Base-by-base conservation (phyloP, 495 filamentous ascomycete species). In the Aspergillus ostianus region DNA sequence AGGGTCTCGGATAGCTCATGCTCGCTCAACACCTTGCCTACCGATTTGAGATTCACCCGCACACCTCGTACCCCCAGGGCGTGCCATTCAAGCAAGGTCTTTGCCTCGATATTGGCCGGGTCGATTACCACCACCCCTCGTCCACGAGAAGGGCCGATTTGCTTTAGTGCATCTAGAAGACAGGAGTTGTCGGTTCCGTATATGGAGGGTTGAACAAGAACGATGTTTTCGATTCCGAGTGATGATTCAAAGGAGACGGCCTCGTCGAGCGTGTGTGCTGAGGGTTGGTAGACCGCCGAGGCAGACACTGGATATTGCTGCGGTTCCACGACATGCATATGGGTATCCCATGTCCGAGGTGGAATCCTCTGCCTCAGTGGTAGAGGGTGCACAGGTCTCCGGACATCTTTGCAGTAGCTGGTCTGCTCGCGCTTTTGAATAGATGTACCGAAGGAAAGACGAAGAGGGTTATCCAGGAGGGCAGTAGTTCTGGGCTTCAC, bases 111-210 rank as follows among this genome's bases (percentile, higher is more conserved):
- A 0, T 55, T 70, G 17, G 65, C 54, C n/a, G 79, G 76, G 56
- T 84, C 78, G 56, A 84, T 72, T 2, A 73, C 75, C n/a, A 82
- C 77, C 7, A 83, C 74, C 9, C 70, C 81, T 57, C 80, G 71
- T n/a, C 78, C 79, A 57, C 72, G 70, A 29, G 67, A 68, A 21
- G 77, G 74, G 6, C 76, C 77, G 44, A 80, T 49, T 51, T 63
- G 61, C 18, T 58, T 51, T 6, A 83, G 68, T 10, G 78, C 77
- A 50, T 79, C 73, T 21, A 84, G 63, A 12, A 82, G 69, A 61
- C 80, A 84, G n/a, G 76, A 77, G 51, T 84, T 82, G 63, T 84
- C 77, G 20, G 67, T 69, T 48, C 79, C 80, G 59, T 83, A 84
- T 53, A 79, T 71, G 13, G 78, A 80, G 4, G 80, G 80, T 53